Conservation (phyloP, 495 filamentous ascomycete genomes). For the Pyrenula aspistea region DNA sequence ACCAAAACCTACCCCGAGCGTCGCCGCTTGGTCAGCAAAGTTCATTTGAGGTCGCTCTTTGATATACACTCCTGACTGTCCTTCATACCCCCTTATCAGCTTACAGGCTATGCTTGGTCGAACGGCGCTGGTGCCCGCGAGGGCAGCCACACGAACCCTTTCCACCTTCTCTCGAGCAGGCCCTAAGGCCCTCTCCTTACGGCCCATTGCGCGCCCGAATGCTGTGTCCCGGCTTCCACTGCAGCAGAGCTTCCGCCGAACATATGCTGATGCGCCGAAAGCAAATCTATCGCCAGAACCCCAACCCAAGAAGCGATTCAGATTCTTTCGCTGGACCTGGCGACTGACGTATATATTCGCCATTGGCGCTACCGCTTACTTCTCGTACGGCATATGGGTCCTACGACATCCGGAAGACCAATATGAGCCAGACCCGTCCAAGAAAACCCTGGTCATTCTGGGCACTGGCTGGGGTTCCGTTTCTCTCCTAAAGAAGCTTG, state of each 20-base stretch:
- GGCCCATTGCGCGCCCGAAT: not conserved
- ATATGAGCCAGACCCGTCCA: conserved; percentile 63
- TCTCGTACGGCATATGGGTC: conserved; percentile 71
- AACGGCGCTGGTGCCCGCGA: not conserved
- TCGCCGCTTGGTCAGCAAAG: too few relatives aligned
- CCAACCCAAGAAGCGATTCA: conserved; percentile 33
- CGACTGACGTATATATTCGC: conserved; percentile 59
- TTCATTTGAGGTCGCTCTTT: too few relatives aligned
- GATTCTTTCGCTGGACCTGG: conserved; percentile 59
- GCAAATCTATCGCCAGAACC: conserved; percentile 13
- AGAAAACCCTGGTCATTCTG: conserved; percentile 96
- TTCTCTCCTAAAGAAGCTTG: conserved; percentile 93
- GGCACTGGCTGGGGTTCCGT: conserved; percentile 98
- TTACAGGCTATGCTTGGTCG: not conserved
- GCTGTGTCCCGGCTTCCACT: not conserved
- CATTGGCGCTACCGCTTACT: conserved; percentile 52
- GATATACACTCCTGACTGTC: too few relatives aligned
- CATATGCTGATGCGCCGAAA: conserved; percentile 19
- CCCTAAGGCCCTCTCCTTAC: not conserved
- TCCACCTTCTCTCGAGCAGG: not conserved
- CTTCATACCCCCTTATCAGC: too few relatives aligned
- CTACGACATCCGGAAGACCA: conserved; percentile 76
- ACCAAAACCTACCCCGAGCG: too few relatives aligned
- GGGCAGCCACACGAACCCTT: not conserved
- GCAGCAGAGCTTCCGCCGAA: conserved; percentile 27